Evolutionary conservation across 208 protist species (phyloP), one percentile per base, ranked within the genome.

Genomic region (Trypanosomatidae sp.): DNA sequence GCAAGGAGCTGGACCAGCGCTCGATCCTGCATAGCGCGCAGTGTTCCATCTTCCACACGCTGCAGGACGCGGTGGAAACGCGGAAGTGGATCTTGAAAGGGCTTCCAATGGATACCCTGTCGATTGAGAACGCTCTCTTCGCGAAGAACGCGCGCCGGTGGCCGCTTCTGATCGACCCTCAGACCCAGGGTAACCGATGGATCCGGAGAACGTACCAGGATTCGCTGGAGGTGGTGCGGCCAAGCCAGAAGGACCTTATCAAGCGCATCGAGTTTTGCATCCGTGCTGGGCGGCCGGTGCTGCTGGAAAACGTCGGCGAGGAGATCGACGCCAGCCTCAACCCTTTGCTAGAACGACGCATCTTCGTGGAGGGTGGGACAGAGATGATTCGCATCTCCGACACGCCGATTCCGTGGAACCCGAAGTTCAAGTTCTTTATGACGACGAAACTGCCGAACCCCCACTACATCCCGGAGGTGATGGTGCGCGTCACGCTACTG

Each of bases 121-220:
- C 97, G 3, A 87, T 99, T 19, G 98, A 99, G 84, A 99, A 99
- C 79, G 98, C 90, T 49, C 94, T 99, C 77, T 98, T 99, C 56
- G 86, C 99, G 59, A 84, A 86, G 25, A 91, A 97, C 44, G 89
- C 98, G 22, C 86, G 97, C 10, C 90, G 98, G 33, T 99, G 98
- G 98, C 98, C 98, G 67, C 95, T 99, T 19, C 97, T 99, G 84
- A 99, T 99, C 77, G 99, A 99, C 80, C 99, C 99, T 9, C 98
- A 99, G 86, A 96, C 91, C 25, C 98, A 99, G 86, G 98, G 98
- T 17, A 99, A 98, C 88, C 97, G 97, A 72, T 99, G 98, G 98
- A 98, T 99, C 73, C 98, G 98, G 39, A 90, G 96, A 68, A 98
- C 97, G 68, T 98, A 98, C 84, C 88, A 91, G 68, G 96, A 98